Conservation (phyloP, 1,139 yeast genomes). For the Debaryomyces sp. region DNA sequence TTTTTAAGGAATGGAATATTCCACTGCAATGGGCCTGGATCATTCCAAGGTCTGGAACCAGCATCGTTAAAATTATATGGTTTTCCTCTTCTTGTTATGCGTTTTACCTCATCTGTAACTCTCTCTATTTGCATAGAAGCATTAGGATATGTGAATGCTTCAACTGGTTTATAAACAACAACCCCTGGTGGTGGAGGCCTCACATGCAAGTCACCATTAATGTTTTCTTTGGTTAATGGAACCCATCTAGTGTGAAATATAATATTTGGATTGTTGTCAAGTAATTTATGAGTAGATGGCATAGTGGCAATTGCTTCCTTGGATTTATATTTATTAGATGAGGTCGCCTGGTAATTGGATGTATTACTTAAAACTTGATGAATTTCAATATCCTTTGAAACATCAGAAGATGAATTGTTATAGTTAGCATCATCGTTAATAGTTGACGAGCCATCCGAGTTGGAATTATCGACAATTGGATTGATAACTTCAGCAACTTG, state of each 20-base stretch:
- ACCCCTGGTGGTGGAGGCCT: constrained; percentile 90
- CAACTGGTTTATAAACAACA: constrained; percentile 80
- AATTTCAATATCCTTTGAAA: constrained; percentile 39
- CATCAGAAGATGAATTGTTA: constrained; percentile 16
- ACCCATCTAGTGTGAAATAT: constrained; percentile 77
- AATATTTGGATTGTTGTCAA: constrained; percentile 31
- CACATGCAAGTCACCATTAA: constrained; percentile 62
- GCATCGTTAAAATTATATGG: constrained; percentile 44
- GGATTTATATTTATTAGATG: background rate
- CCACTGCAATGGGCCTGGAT: constrained; percentile 69
- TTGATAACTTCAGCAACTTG: constrained; percentile 69
- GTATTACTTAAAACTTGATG: constrained; percentile 41
- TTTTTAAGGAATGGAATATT: constrained; percentile 32
- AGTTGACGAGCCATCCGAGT: constrained; percentile 10
- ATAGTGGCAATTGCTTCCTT: constrained; percentile 15
- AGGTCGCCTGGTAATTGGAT: constrained; percentile 23
- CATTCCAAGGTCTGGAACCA: constrained; percentile 90
- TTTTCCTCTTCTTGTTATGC: constrained; percentile 62
- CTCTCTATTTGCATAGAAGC: constrained; percentile 72
- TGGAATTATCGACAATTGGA: constrained; percentile 41
- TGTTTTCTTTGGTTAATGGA: constrained; percentile 59
- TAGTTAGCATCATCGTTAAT: constrained; percentile 1
- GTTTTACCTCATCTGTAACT: constrained; percentile 68
- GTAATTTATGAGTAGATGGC: constrained; percentile 26
- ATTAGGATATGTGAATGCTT: constrained; percentile 81